These are phyloP conservation scores for Xylariaceae sp. DNA, from an alignment of 2,329 filamentous ascomycete species.

Conservation along the genomic window DNA sequence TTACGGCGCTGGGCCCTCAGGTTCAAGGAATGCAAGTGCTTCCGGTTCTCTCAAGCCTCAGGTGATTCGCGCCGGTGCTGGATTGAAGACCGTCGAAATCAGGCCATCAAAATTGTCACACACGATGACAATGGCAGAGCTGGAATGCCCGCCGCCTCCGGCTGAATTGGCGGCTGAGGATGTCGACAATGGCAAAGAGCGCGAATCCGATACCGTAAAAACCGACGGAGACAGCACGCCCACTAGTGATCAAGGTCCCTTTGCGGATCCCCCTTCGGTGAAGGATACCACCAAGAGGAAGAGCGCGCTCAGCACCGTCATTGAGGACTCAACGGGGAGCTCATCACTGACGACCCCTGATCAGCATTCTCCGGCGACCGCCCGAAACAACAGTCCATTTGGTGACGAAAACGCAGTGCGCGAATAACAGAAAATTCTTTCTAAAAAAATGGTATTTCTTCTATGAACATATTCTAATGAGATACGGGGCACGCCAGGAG, in stretches of 20 bases:
- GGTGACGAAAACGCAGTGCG: constrained; percentile 32
- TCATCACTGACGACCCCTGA: constrained; percentile 34
- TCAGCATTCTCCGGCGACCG: constrained; percentile 25
- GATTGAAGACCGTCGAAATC: constrained; percentile 36
- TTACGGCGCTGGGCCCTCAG: constrained; percentile 64
- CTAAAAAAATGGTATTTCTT: constrained; percentile 4
- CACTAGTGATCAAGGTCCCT: constrained; percentile 50
- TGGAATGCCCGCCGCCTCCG: constrained; percentile 21
- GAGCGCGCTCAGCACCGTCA: constrained; percentile 49
- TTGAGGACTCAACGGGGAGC: constrained; percentile 46
- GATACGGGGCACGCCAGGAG: constrained; percentile 20
- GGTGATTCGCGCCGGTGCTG: constrained; percentile 53
- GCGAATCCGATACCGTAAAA: constrained; percentile 43
- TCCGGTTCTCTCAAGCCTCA: constrained; percentile 53
- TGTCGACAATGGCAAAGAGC: constrained; percentile 5
- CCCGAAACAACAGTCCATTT: constrained; percentile 29
- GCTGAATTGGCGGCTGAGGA: constrained; percentile 11
- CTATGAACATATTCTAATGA: constrained; percentile 21
- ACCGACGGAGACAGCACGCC: constrained; percentile 49
- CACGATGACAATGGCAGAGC: constrained; percentile 20
- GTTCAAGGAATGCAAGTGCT: constrained; percentile 58
- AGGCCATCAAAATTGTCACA: constrained; percentile 25
- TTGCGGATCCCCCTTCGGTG: constrained; percentile 48
- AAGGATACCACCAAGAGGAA: constrained; percentile 35
- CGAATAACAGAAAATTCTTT: constrained; percentile 20